Evolutionary conservation across 768 basidiomycete genomes (phyloP).

Genomic region (Cyclocybe cylindracea): DNA sequence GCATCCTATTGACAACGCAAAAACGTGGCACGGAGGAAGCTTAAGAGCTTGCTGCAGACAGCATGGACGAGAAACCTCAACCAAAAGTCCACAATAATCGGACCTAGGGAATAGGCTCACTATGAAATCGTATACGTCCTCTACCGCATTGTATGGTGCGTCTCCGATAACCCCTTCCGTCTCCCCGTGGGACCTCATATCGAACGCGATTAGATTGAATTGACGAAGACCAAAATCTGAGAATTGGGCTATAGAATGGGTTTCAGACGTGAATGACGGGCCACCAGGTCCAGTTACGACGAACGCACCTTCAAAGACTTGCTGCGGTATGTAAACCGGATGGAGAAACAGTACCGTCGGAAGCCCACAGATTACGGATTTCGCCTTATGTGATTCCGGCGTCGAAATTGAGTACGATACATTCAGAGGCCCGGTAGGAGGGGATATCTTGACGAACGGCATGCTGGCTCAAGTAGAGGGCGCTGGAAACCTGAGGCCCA

Average conservation of each 20-base stretch:
- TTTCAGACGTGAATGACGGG: neutral
- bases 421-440: slow-evolving; percentile 7
- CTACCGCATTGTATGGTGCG: neutral
- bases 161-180: slow-evolving; percentile 6
- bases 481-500: neutral
- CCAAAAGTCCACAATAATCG: neutral
- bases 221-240: slow-evolving; percentile 1
- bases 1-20: slow-evolving; percentile 1
- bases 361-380: neutral
- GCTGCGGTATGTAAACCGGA: slow-evolving; percentile 6
- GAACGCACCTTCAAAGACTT: slow-evolving; percentile 3
- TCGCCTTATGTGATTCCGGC: slow-evolving; percentile 1
- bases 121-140: slow-evolving; percentile 3
- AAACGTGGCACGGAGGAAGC: slow-evolving; percentile 1
- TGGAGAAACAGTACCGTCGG: slow-evolving; percentile 8
- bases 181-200: slow-evolving; percentile 1
- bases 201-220: slow-evolving; percentile 2
- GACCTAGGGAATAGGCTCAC: neutral
- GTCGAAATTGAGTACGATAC: slow-evolving; percentile 10
- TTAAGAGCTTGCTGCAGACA: neutral
- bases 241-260: neutral
- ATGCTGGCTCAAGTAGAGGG: neutral
- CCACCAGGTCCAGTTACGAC: no score
- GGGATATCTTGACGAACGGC: slow-evolving; percentile 5
- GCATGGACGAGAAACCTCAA: neutral